phyloP scores from a whole-genome alignment of 148 eudicot genomes.

The Camellia granthamiana region DNA sequence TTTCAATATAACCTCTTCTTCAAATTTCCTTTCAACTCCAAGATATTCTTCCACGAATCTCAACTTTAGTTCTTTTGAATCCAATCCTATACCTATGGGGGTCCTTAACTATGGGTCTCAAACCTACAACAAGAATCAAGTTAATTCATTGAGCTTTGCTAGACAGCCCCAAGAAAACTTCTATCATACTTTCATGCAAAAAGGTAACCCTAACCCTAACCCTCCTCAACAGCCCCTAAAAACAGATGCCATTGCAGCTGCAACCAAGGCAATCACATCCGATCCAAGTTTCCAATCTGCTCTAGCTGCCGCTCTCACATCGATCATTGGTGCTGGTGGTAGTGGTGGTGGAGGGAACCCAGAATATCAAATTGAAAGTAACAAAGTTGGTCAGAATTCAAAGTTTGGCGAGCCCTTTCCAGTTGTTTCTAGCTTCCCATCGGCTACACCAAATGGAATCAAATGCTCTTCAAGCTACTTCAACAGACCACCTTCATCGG shows the following conservation, averaged over 20 bases:
- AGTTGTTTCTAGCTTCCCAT: conserved; percentile 28
- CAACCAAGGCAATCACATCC: conserved; percentile 81
- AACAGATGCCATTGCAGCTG: conserved; percentile 62
- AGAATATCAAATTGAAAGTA: conserved; percentile 8
- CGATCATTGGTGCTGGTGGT: conserved; percentile 47
- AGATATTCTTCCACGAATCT: conserved; percentile 54
- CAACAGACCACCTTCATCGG: conserved; percentile 21
- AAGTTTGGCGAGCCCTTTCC: conserved; percentile 42
- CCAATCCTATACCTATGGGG: conserved; percentile 18
- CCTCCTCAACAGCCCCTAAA: conserved; percentile 27
- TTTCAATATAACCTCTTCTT: conserved; percentile 18
- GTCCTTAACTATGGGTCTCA: conserved; percentile 31
- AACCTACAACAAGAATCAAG: conserved; percentile 34
- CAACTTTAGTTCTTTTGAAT: conserved; percentile 56
- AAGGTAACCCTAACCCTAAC: conserved; percentile 7
- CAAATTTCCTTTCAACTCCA: conserved; percentile 32
- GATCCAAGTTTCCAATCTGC: conserved; percentile 82
- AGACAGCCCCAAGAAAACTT: conserved; percentile 32
- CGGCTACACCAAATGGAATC: conserved; percentile 31
- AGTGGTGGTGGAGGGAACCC: conserved; percentile 6
- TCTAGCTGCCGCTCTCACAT: conserved; percentile 59
- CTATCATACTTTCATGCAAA: conserved; percentile 48
- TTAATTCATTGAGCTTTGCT: conserved; percentile 35
- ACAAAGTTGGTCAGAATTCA: conserved; percentile 20
- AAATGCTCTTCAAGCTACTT: conserved; percentile 42